Base-by-base conservation (phyloP, 208 protist species). In the Tetramitus jugosus region DNA sequence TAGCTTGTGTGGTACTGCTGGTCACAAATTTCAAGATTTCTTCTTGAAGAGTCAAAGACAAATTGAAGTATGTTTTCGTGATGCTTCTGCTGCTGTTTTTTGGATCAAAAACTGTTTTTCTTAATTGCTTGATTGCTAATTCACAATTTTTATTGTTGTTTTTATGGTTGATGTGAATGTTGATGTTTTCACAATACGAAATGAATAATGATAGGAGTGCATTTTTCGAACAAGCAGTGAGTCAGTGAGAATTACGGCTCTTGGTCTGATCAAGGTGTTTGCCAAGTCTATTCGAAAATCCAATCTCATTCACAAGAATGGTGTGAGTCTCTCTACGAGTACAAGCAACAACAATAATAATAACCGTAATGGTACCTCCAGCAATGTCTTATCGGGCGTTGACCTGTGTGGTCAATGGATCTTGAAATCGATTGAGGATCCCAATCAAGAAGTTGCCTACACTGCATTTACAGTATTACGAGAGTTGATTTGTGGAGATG, bases 401-500 rank as follows among this genome's bases (percentile, higher is more conserved):
- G 39, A 52, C 2, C n/a, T 31, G 10, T 53, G 46, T 26, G 40
- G 35, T 37, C 10, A 45, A 26, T 49, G 42, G 39, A 43, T 74
- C 35, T 4, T 74, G 23, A 46, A 52, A 37, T 53, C n/a, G 33
- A 74, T 74, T 6, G 33, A 52, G 3, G 42, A 53, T 74, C 8
- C 35, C 20, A 53, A 74, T 53, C 67, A 74, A 74, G 67, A 74
- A 37, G 37, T 74, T 53, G 40, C 67, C 1, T 74, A 29, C 39
- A 10, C 26, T 39, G 67, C 17, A 1, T 74, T 74, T 74, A 43
- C 46, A 74, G n/a, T 74, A 26, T 35, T 71, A 71, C 0, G 64
- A 49, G 67, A 74, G 26, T 39, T 74, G 31, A 74, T 74, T 74
- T 74, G 67, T 53, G 67, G 67, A 37, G 67, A 74, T 74, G 46